phyloP scores from a whole-genome alignment of 148 eudicot species.

The Rheum nobile region DNA sequence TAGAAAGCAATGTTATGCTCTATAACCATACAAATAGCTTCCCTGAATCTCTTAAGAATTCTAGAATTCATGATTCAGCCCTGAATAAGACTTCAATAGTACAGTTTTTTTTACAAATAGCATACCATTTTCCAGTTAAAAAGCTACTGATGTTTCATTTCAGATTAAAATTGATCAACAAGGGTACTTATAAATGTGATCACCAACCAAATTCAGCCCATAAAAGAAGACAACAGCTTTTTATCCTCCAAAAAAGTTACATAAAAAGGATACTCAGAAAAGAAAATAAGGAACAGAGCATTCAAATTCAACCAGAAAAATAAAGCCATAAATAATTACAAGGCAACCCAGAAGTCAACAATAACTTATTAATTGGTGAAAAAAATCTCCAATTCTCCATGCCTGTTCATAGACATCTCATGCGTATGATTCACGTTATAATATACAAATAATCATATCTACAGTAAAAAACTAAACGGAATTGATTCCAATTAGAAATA shows the following conservation, averaged over 20 bases:
- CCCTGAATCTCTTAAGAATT: too few species aligned
- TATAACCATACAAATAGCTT: too few species aligned
- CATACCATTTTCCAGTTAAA: too few species aligned
- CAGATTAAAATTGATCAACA: not conserved
- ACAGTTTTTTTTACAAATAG: too few species aligned
- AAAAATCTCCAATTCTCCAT: not conserved
- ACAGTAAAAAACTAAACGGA: not conserved
- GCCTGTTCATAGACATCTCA: not conserved
- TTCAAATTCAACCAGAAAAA: not conserved
- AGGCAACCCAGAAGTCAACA: not conserved
- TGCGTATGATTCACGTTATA: not conserved
- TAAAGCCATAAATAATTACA: not conserved
- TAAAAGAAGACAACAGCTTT: not conserved
- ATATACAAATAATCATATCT: not conserved
- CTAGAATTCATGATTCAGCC: too few species aligned
- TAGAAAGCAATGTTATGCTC: not conserved
- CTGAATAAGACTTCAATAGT: too few species aligned
- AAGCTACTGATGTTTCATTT: not conserved
- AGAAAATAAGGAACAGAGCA: not conserved
- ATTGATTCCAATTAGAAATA: not conserved
- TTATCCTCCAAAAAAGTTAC: not conserved
- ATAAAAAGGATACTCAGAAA: too few species aligned
- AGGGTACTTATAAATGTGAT: not conserved
- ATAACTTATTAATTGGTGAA: not conserved
- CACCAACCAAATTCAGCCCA: not conserved